Base-by-base conservation (phyloP, 805 yeast genomes). In the Metschnikowia henanensis region DNA sequence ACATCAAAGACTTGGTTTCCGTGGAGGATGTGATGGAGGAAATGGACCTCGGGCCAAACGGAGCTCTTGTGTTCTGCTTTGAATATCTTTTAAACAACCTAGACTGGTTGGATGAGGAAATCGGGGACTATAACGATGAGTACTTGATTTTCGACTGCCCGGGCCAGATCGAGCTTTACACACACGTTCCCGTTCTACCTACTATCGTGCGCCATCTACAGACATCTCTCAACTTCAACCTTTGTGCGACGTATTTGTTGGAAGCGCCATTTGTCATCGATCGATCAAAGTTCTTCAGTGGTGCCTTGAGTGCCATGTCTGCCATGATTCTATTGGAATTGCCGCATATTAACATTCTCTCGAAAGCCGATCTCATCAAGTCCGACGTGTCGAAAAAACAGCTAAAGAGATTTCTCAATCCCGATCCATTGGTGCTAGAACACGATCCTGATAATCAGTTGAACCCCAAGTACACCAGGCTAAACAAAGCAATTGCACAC, bases 51-150 rank as follows among this genome's bases (percentile, higher is more conserved):
- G 99, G 99, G 0, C 98, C 98, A 8, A 92, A 92, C 53, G 99
- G 99, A 37, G 97, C 95, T 0, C 68, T 94, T 37, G 72, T 94
- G 25, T 94, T 91, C 64, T 94, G 98, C 60, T 92, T 94, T 62
- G 98, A 94, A 67, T 88, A 91, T 59, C 71, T 94, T 26, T 64
- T 94, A 59, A 81, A 91, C 34, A 94, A 94, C 59, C 62, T 94
- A 48, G 99, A 94, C 68, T 94, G 99, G 99, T 68, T 94, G 25
- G 99, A 92, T 56, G 97, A 92, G 56, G 96, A 92, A 60, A 85
- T 94, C 46, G 99, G 99, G 15, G 98, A 94, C 50, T 94, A 74
- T 60, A 91, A 87, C 55, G 98, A 94, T 59, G 99, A 94, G 58
- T 92, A 88, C 58, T 72, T 92, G 53, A 89, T 92, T 22, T 90